Evolutionary conservation across 179 eudicot genomes (phyloP).

Genomic region (Silene vulgaris): DNA sequence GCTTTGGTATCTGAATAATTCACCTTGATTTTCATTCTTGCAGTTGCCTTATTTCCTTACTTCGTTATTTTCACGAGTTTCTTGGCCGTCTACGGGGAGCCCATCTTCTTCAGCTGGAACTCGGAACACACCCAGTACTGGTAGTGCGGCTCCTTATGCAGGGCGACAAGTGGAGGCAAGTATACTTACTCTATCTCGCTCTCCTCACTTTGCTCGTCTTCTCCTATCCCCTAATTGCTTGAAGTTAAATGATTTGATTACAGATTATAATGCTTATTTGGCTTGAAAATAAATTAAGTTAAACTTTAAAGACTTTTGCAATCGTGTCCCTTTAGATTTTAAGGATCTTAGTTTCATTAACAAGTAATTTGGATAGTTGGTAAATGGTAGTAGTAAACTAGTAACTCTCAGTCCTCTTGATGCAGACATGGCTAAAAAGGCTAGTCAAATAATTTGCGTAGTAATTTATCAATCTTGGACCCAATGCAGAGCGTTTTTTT

Average conservation of each 20-base stretch:
- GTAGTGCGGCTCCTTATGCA: conserved; percentile 44
- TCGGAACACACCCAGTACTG: conserved; percentile 51
- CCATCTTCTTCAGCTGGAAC: conserved; percentile 48
- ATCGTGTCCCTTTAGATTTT: background rate
- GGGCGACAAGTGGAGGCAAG: conserved; percentile 75
- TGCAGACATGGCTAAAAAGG: no score
- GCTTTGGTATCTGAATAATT: background rate
- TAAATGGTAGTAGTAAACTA: background rate
- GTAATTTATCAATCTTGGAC: no score
- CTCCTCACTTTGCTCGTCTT: background rate
- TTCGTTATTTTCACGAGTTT: conserved; percentile 67
- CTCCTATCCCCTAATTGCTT: background rate
- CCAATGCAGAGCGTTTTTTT: no score
- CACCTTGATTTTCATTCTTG: conserved; percentile 7
- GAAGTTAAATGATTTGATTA: background rate
- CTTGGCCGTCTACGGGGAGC: conserved; percentile 61
- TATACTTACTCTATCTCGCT: background rate
- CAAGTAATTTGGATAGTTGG: background rate
- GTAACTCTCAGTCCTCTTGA: background rate
- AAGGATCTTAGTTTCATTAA: background rate
- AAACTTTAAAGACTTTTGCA: background rate
- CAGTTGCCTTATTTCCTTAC: conserved; percentile 81
- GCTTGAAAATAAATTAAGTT: background rate
- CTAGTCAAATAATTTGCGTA: no score
- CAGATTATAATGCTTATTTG: background rate